These are phyloP conservation scores for Acorus calamus DNA, from an alignment of 106 monocot genomes.

Conservation along the genomic window DNA sequence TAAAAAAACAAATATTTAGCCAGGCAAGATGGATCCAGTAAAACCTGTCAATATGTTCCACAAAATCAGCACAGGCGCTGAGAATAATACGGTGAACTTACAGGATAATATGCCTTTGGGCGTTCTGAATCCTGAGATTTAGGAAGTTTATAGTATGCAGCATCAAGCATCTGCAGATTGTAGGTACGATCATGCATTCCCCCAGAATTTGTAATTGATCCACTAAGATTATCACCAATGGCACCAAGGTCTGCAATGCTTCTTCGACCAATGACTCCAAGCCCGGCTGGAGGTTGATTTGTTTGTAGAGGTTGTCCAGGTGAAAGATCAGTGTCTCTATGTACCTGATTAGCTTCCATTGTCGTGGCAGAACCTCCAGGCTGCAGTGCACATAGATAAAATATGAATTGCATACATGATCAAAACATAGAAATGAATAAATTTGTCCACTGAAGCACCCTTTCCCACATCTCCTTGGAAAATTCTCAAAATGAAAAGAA, in stretches of 20 bases:
- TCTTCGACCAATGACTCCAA: constrained; percentile 95
- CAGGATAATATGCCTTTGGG: constrained; percentile 68
- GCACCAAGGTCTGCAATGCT: constrained; percentile 81
- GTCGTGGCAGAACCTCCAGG: constrained; percentile 24
- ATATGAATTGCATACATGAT: too few relatives aligned
- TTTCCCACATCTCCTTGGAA: too few relatives aligned
- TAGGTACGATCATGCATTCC: constrained; percentile 65
- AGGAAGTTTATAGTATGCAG: constrained; percentile 79
- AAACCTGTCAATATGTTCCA: too few relatives aligned
- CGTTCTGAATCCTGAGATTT: constrained; percentile 90
- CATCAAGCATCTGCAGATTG: constrained; percentile 89
- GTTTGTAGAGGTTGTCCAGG: constrained; percentile 73
- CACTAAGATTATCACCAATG: constrained; percentile 77
- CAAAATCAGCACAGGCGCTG: too few relatives aligned
- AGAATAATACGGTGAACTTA: constrained; percentile 8
- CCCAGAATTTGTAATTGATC: constrained; percentile 31
- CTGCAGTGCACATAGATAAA: constrained; percentile 18
- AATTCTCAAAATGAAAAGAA: too few relatives aligned
- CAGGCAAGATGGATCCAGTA: background rate
- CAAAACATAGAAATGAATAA: too few relatives aligned
- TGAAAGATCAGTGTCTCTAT: constrained; percentile 59
- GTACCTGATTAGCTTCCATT: constrained; percentile 37
- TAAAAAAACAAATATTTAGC: background rate
- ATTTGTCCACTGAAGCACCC: too few relatives aligned
- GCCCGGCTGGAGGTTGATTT: constrained; percentile 45